phyloP scores from a whole-genome alignment of 179 eudicot species.

The Silene noctiflora region DNA sequence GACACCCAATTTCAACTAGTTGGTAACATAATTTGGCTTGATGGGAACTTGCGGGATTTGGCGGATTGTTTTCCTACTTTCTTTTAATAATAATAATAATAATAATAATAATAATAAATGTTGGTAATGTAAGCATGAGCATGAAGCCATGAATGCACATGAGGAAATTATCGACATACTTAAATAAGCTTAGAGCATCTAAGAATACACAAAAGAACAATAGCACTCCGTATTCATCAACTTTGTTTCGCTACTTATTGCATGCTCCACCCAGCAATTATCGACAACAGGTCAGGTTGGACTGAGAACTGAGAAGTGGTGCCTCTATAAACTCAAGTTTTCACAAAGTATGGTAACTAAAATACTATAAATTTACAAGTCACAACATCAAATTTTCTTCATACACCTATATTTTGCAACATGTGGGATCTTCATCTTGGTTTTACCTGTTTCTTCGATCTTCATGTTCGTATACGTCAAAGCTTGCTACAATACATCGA shows the following conservation, averaged over 20 bases:
- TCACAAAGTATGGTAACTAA: not conserved
- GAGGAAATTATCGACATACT: no score
- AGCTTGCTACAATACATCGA: not conserved
- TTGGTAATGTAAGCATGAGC: no score
- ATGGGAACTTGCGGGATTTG: not conserved
- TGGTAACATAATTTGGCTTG: not conserved
- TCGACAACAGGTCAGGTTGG: no score
- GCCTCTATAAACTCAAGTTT: not conserved
- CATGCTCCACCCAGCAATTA: no score
- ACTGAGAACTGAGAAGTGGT: not conserved
- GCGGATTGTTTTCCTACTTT: not conserved
- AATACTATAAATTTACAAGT: not conserved
- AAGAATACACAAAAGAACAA: no score
- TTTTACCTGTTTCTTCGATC: not conserved
- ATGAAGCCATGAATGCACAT: no score
- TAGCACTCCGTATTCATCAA: no score
- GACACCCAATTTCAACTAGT: not conserved
- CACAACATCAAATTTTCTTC: not conserved
- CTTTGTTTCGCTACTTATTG: no score
- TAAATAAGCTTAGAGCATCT: no score
- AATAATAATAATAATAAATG: no score
- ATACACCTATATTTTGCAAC: not conserved
- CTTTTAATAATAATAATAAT: no score
- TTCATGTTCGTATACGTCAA: not conserved
- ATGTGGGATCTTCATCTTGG: not conserved